Conservation (phyloP, 2,329 filamentous ascomycete species). For the Scolecobasidium constrictum region DNA sequence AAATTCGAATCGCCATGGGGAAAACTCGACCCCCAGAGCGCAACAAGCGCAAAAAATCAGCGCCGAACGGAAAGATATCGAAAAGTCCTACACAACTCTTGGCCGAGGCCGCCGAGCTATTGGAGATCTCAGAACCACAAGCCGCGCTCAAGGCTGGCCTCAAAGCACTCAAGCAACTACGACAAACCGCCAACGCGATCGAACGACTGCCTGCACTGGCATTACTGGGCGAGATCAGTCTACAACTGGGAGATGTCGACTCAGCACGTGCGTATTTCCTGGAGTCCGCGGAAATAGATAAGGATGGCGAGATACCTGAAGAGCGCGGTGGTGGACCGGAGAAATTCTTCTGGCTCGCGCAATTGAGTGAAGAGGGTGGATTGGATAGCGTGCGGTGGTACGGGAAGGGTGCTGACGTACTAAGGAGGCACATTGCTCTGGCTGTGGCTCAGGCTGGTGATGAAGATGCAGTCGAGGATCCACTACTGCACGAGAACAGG, state of each 20-base stretch:
- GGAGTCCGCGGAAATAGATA: conserved; percentile 64
- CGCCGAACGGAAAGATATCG: conserved; percentile 22
- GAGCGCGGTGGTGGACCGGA: conserved; percentile 72
- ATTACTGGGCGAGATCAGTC: conserved; percentile 67
- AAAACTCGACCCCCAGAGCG: conserved; percentile 10
- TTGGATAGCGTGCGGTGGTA: conserved; percentile 51
- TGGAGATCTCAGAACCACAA: conserved; percentile 48
- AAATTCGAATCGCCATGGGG: conserved; percentile 9
- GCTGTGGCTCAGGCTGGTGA: conserved; percentile 40
- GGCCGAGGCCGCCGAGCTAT: conserved; percentile 42
- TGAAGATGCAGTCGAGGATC: conserved; percentile 24
- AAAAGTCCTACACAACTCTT: conserved; percentile 43
- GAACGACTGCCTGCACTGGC: conserved; percentile 57
- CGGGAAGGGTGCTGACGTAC: conserved; percentile 56
- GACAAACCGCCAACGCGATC: conserved; percentile 24
- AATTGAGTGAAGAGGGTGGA: conserved; percentile 61
- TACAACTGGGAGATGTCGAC: conserved; percentile 75
- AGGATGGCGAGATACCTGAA: conserved; percentile 59
- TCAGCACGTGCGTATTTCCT: conserved; percentile 62
- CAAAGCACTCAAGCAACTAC: conserved; percentile 39
- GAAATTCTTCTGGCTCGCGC: conserved; percentile 90
- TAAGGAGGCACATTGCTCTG: conserved; percentile 60
- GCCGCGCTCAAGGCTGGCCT: conserved; percentile 45
- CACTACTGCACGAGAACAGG: conserved; percentile 56
- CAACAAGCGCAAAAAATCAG: conserved; percentile 17